Base-by-base conservation (phyloP, 2,329 filamentous ascomycete genomes). In the Aspergillus pseudoglaucus region DNA sequence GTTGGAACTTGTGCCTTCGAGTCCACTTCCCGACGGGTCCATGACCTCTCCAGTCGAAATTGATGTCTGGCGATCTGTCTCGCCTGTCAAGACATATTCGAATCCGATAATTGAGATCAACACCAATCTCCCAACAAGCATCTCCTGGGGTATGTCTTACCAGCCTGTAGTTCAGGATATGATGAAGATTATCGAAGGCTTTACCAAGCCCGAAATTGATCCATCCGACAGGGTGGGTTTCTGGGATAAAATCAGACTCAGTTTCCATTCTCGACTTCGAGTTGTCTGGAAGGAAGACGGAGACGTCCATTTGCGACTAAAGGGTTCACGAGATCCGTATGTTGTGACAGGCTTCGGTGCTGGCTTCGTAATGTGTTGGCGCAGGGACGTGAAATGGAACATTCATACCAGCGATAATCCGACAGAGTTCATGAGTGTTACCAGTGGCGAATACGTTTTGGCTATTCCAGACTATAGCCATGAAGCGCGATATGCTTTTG, bases 111-210 rank as follows among this genome's bases (percentile, higher is more conserved):
- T 98, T 59, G 88, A 95, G 54, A 90, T 98, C 67, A 95, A 97
- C 66, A 96, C 91, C 2, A 87, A 85, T 46, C 82, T 91, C 49
- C 88, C 94, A 2, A 98, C 93, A 0, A 83, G 88, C 40, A 91
- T 98, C 46, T 96, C 91, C 0, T 98, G 93, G 94, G 90, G 90
- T 6, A 90, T 93, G 41, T 95, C 90, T 2, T 98, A 97, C 62
- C 94, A 98, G 62, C 93, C 94, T 23, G 91, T 91, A 1, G 91
- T 98, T 43, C 93, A 98, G 66, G 94, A 98, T 63, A 95, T 97
- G 87, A 98, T 98, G 93, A 96, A 97, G 80, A 90, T 90, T 22
- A 87, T 98, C 52, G 93, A 98, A 69, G 91, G 88, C 2, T 97
- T 98, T 65, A 96, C 91, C 1, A 98, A 98, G 64, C 89, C 91